Conservation (phyloP, 768 basidiomycete species). For the Rhodocollybia butyracea region DNA sequence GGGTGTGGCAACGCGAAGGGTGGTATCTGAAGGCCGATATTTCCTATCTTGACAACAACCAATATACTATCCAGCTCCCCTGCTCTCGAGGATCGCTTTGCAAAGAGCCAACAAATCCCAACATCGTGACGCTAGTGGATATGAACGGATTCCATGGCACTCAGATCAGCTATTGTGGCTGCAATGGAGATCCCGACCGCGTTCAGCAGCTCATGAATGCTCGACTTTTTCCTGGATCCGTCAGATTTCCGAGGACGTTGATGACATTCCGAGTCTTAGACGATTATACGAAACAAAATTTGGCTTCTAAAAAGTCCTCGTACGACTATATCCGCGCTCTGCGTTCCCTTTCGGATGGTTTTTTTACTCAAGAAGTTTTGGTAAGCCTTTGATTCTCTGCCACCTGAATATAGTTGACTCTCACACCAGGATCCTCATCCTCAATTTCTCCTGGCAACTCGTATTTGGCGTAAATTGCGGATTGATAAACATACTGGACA, state of each 20-base stretch:
- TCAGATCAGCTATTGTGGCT: not conserved
- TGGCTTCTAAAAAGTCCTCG: constrained; percentile 14
- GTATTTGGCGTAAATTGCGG: constrained; percentile 21
- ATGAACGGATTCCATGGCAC: constrained; percentile 9
- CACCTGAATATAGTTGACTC: not conserved
- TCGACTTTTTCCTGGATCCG: constrained; percentile 11
- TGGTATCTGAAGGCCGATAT: not conserved
- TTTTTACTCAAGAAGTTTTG: constrained; percentile 3
- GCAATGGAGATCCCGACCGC: constrained; percentile 3
- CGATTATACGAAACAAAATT: constrained; percentile 9
- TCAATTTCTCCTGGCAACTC: constrained; percentile 17
- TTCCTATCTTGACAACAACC: not conserved
- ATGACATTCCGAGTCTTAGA: constrained; percentile 16
- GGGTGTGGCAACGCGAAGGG: not conserved
- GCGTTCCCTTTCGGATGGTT: constrained; percentile 7
- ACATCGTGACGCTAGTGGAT: constrained; percentile 1
- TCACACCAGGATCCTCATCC: constrained; percentile 12
- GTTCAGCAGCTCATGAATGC: constrained; percentile 6
- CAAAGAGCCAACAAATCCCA: not conserved
- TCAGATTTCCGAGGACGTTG: constrained; percentile 6
- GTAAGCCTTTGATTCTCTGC: not conserved
- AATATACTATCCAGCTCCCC: not conserved
- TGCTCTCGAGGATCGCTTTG: not conserved
- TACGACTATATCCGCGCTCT: constrained; percentile 13
- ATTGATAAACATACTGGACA: constrained; percentile 18